A percentile compares a stretch with the other conserved stretches of the same genome.
Evolutionary conservation across 371 early-diverging fungal species (phyloP).

Genomic region (Choanephora cucurbitarum): DNA sequence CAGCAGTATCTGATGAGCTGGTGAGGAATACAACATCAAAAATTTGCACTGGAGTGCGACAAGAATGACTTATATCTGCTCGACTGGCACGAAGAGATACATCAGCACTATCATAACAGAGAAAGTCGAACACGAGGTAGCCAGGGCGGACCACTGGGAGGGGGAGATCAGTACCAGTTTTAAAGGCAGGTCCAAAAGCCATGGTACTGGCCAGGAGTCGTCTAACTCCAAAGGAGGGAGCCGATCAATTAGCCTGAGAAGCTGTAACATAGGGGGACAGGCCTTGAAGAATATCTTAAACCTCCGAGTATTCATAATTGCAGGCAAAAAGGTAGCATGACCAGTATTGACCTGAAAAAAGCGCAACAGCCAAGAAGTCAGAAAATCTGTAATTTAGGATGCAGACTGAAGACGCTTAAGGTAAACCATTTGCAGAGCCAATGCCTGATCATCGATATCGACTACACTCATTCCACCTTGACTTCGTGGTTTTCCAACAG

Average conservation of each 20-base stretch:
- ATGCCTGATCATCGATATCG: neutral
- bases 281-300: too few relatives aligned
- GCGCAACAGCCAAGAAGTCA: too few relatives aligned
- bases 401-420: neutral
- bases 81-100: too few relatives aligned
- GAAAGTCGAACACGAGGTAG: too few relatives aligned
- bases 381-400: neutral
- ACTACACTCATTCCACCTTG: constrained; percentile 2
- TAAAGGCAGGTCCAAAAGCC: neutral
- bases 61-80: too few relatives aligned
- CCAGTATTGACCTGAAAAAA: neutral
- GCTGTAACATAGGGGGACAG: too few relatives aligned
- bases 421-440: constrained; percentile 3
- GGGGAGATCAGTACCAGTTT: neutral
- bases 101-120: too few relatives aligned
- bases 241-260: neutral
- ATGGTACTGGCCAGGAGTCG: neutral
- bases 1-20: too few relatives aligned
- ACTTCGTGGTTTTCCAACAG: neutral
- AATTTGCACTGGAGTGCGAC: too few relatives aligned
- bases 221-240: neutral
- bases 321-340: neutral
- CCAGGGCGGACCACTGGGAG: too few relatives aligned
- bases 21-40: too few relatives aligned
- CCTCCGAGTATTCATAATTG: neutral